phyloP scores from a whole-genome alignment of 2,329 filamentous ascomycete genomes.

The Neonectria sp. region DNA sequence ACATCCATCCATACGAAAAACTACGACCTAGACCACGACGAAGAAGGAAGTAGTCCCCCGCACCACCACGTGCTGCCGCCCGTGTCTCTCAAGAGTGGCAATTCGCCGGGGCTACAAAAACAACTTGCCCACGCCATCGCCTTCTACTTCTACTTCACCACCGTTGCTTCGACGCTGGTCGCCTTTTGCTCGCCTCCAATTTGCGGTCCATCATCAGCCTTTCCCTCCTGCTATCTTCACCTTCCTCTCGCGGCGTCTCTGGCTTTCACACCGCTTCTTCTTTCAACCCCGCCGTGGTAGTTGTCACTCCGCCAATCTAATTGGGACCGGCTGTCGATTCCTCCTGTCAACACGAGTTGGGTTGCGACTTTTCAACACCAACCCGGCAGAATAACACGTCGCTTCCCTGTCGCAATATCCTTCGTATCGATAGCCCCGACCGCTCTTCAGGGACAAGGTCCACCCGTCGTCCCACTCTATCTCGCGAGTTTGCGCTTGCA shows the following conservation, averaged over 20 bases:
- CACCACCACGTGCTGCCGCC: conserved; percentile 8
- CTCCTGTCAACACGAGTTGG: background rate
- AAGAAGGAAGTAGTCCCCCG: background rate
- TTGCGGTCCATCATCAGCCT: background rate
- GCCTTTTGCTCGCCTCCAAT: background rate
- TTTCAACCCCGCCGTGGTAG: background rate
- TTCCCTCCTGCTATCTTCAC: background rate
- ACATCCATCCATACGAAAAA: background rate
- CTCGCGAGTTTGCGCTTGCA: conserved; percentile 45
- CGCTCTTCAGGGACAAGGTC: conserved; percentile 41
- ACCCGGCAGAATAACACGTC: background rate
- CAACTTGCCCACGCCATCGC: conserved; percentile 4
- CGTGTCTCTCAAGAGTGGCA: conserved; percentile 1
- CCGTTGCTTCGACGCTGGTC: conserved; percentile 6
- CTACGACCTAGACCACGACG: background rate
- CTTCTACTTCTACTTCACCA: conserved; percentile 5
- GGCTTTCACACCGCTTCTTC: background rate
- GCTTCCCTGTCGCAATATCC: background rate
- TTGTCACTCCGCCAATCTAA: background rate
- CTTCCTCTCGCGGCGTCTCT: background rate
- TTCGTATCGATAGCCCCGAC: conserved; percentile 24
- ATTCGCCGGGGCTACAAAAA: conserved; percentile 7
- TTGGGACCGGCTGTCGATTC: background rate
- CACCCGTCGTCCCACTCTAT: conserved; percentile 46
- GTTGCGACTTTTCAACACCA: background rate